Evolutionary conservation across 2,329 filamentous ascomycete species (phyloP), one percentile per base, ranked within the genome.

Genomic region (Simplicillium sp.): DNA sequence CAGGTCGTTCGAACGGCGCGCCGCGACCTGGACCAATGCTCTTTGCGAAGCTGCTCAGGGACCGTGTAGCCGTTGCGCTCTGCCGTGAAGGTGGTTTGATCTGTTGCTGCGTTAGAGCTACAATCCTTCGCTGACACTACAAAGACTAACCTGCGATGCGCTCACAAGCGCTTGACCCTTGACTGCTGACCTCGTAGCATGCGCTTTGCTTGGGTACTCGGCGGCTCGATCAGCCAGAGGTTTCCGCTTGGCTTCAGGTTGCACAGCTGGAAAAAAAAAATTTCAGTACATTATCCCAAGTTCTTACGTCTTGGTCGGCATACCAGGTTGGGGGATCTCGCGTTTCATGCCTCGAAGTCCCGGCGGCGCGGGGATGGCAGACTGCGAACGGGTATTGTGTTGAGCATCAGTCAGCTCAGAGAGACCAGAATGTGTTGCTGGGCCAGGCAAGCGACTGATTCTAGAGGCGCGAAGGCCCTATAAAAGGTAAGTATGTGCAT

Each of bases 401-500:
- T 81, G 74, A n/a, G 77, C 79, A 7, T 79, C 73, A 51, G 64
- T 70, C 48, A 77, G 71, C 52, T 80, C 76, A 9, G 67, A 58
- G 13, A 80, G 65, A 3, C 62, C 60, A 11, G 38, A 36, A 13
- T 20, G 31, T 11, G 39, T 17, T 8, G 43, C 36, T 11, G 43
- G 43, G n/a, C 43, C 41, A 17, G 44, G 44, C 4, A 44, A 36
- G 9, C 38, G 38, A 31, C 43, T 44, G 12, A 39, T 39, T 20
- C 39, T 41, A 41, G 39, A 41, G 17, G 36, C 18, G 13, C 42
- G 39, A 17, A 40, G 32, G 20, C 29, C 16, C 36, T 39, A 34
- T 17, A 34, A n/a, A 1, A 36, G 4, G 25, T 36, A 29, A 17
- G 32, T 16, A 40, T 17, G 38, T 14, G 33, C 33, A 34, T 33